Evolutionary conservation across 202 grass and related monocot genomes (phyloP).

Genomic region (Schoenoplectus tabernaemontani): DNA sequence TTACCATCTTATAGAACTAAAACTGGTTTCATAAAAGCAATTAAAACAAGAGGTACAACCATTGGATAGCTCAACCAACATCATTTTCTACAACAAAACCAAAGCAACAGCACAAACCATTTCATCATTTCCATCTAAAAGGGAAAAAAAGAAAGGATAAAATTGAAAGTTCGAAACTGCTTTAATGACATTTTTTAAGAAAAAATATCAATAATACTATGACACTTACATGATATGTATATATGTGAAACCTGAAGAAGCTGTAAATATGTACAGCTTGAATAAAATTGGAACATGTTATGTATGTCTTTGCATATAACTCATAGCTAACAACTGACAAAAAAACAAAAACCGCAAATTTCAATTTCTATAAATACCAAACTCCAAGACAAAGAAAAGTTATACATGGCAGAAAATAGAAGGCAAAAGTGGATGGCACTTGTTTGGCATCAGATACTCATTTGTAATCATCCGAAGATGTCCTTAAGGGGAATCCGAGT

Average conservation of each 20-base stretch:
- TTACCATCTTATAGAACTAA: no score
- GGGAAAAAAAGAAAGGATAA: background rate
- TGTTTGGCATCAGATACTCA: constrained; percentile 66
- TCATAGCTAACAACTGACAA: background rate
- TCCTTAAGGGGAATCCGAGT: constrained; percentile 99
- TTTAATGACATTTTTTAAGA: no score
- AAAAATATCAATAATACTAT: no score
- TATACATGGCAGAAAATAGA: background rate
- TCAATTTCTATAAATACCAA: background rate
- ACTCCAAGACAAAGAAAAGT: background rate
- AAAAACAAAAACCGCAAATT: background rate
- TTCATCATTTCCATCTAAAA: background rate
- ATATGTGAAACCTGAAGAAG: no score
- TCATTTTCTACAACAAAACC: background rate
- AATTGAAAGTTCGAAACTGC: no score
- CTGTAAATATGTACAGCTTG: no score
- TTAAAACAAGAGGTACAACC: no score
- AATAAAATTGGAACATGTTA: background rate
- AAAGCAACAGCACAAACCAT: background rate
- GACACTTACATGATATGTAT: no score
- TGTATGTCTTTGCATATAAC: background rate
- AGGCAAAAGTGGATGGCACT: constrained; percentile 3
- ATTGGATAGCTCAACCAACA: no score
- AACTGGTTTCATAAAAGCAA: no score
- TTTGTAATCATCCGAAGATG: constrained; percentile 85